phyloP scores from a whole-genome alignment of 176 grass and related monocot species.

The Paspalum notatum region DNA sequence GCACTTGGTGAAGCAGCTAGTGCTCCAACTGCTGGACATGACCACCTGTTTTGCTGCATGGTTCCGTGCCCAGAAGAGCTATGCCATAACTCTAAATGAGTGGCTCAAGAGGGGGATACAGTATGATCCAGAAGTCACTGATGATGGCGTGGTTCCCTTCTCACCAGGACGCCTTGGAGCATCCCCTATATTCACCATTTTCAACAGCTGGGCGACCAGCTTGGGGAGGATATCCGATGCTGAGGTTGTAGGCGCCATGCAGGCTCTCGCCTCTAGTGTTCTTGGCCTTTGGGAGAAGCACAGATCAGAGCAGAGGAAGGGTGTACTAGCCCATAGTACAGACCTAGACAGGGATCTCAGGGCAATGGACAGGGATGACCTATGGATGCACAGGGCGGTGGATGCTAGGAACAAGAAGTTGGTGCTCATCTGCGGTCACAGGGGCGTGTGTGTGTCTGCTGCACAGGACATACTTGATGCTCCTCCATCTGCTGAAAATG shows the following conservation, averaged over 20 bases:
- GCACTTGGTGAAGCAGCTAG: conserved; percentile 49
- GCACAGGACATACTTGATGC: conserved; percentile 11
- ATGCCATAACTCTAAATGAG: conserved; percentile 53
- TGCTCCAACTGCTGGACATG: conserved; percentile 58
- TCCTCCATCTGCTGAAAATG: conserved; percentile 18
- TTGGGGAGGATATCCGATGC: conserved; percentile 49
- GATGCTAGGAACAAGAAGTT: conserved; percentile 57
- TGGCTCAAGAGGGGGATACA: conserved; percentile 75
- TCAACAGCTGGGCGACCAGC: conserved; percentile 60
- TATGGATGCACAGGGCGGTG: conserved; percentile 44
- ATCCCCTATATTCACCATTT: conserved; percentile 68
- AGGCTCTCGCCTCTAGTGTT: conserved; percentile 50
- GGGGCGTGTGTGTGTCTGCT: conserved; percentile 35
- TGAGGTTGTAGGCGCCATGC: conserved; percentile 44
- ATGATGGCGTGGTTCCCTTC: conserved; percentile 63
- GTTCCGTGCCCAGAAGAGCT: conserved; percentile 66
- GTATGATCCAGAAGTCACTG: conserved; percentile 69
- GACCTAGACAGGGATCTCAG: conserved; percentile 55
- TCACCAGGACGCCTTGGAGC: conserved; percentile 75
- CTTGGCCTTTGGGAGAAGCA: conserved; percentile 57
- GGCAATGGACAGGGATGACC: conserved; percentile 54
- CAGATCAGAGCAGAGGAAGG: conserved; percentile 47
- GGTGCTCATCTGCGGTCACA: conserved; percentile 34
- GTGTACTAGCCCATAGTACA: conserved; percentile 43
- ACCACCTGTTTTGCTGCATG: conserved; percentile 53